Evolutionary conservation across 2,329 filamentous ascomycete genomes (phyloP), one percentile per base, ranked within the genome.

Genomic region (Arachnomyces sp.): DNA sequence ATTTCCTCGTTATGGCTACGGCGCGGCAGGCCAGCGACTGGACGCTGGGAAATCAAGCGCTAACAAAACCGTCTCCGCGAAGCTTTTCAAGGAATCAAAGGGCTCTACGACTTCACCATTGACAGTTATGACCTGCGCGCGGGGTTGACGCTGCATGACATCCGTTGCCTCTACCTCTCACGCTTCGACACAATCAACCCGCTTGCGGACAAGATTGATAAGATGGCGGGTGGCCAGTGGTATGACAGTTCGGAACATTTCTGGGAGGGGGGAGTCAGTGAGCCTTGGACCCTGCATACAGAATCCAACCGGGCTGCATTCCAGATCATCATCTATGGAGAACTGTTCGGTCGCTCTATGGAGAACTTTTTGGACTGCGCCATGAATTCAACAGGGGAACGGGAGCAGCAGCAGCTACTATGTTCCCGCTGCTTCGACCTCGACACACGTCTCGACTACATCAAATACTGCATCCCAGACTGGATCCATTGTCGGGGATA

Each of bases 1-100:
- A 59, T 31, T 62, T 61, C 37, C 56, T 65, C 7, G 46, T 63
- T 30, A 48, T 52, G 16, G 59, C 60, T 3, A 55, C 54, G 11
- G 60, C 57, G 2, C 45, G 50, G 4, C 51, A 63, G 38, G 45
- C 58, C 4, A 52, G 56, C 6, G 32, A 54, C 34, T 66, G 62
- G 62, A 60, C 61, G 2, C 46, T 61, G 2, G 17, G 43, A 9
- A 47, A 47, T 33, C 21, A 45, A 2, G 36, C 37, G 0, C 56
- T 57, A 30, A 56, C 52, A 15, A 8, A n/a, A 34, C 2, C n/a
- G 18, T 1, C 50, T 64, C 8, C 48, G 44, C 7, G 14, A 32
- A 4, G 40, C 45, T 3, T 45, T 59, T 3, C 45, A 45, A 25
- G 47, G 61, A n/a, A 52, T 61, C 15, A 50, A 61, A 6, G 52